Conservation (phyloP, 768 basidiomycete species). For the Xerocomus brunneocitrinus region DNA sequence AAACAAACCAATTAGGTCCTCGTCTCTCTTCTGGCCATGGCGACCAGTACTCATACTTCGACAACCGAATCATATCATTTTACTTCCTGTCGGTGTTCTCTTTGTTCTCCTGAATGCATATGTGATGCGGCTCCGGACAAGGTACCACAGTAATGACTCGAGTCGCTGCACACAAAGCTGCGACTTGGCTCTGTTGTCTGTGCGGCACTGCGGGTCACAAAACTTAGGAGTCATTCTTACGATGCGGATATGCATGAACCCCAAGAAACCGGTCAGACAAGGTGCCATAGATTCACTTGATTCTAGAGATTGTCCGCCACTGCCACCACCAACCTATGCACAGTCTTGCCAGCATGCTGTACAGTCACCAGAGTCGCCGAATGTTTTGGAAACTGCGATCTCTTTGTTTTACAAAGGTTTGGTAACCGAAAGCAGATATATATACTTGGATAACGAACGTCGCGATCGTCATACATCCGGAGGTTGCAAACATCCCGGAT, state of each 20-base stretch:
- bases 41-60: too few relatives aligned
- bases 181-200: conserved; percentile 1
- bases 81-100: not conserved
- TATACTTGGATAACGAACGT: conserved; percentile 1
- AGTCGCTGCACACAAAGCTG: conserved; percentile 1
- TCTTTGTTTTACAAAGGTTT: not conserved
- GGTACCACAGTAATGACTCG: conserved; percentile 1
- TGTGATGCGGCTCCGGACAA: not conserved
- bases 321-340: conserved; percentile 1
- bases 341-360: conserved; percentile 9
- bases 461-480: conserved; percentile 5
- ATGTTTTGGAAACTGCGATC: not conserved
- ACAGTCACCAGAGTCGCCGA: not conserved
- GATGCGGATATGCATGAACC: not conserved
- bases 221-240: not conserved
- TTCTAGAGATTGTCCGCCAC: not conserved
- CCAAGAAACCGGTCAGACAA: not conserved
- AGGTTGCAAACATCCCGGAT: conserved; percentile 8
- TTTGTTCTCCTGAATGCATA: not conserved
- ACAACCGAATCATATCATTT: not conserved
- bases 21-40: too few relatives aligned
- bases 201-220: not conserved
- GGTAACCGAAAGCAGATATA: not conserved
- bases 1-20: not conserved
- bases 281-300: not conserved